Evolutionary conservation across 345 rosid genomes (phyloP).

Genomic region (Cardiospermum halicacabum): DNA sequence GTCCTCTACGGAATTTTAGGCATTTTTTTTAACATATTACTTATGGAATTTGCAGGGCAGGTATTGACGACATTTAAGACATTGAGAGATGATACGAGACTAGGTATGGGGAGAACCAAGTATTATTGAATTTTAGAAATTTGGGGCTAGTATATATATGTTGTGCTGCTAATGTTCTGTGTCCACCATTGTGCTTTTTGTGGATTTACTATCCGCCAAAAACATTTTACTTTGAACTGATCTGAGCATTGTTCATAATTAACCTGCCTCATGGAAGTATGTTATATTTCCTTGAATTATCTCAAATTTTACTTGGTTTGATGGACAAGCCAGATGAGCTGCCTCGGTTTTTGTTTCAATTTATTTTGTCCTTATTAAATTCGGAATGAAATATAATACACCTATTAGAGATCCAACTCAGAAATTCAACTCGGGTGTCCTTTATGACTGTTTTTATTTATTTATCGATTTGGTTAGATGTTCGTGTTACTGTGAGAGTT

Average conservation of each 20-base stretch:
- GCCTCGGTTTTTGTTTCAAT: no score
- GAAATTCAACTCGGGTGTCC: no score
- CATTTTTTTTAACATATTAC: neutral
- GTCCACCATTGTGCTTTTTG: neutral
- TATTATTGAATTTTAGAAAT: neutral
- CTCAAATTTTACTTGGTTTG: no score
- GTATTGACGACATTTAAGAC: slow-evolving; percentile 13
- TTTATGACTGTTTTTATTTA: no score
- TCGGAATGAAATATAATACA: no score
- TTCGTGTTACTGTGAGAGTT: no score
- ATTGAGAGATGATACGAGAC: neutral
- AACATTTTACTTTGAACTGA: neutral
- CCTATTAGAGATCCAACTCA: no score
- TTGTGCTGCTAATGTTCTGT: neutral
- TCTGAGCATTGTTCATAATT: neutral
- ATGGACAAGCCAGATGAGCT: no score
- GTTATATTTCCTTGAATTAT: neutral
- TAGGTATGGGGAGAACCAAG: neutral
- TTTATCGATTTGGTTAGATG: no score
- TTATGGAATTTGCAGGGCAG: slow-evolving; percentile 35
- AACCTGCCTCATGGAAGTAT: neutral
- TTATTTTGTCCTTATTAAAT: no score
- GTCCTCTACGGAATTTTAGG: neutral
- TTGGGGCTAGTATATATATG: slow-evolving; percentile 13
- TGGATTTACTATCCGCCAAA: neutral